These are phyloP conservation scores for Austroboletus olivaceoglutinosus DNA, from an alignment of 1,284 basidiomycete species.

Conservation along the genomic window DNA sequence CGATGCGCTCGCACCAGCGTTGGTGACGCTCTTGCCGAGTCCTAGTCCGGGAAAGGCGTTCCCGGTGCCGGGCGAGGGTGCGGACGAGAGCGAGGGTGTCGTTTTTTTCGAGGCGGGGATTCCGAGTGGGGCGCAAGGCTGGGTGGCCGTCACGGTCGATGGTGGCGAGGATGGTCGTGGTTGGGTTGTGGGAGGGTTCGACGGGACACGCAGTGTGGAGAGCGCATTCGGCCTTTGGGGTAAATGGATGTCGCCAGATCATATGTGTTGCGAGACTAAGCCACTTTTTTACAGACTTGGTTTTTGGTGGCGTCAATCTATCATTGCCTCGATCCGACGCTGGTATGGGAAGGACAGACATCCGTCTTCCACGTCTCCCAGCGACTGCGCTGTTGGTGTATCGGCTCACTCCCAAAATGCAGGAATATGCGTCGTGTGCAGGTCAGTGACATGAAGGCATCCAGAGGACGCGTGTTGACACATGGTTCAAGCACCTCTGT, in stretches of 20 bases:
- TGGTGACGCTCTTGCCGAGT: conserved; percentile 60
- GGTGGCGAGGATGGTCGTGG: conserved; percentile 49
- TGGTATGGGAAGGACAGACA: conserved; percentile 33
- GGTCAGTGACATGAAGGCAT: conserved; percentile 10
- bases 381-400: conserved; percentile 66
- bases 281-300: conserved; percentile 35
- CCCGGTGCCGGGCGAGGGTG: conserved; percentile 62
- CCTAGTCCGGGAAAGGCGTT: conserved; percentile 52
- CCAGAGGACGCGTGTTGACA: conserved; percentile 6
- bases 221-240: conserved; percentile 41
- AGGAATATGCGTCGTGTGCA: conserved; percentile 22
- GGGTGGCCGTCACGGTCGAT: conserved; percentile 55
- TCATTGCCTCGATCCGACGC: conserved; percentile 26
- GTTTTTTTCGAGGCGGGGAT: conserved; percentile 59
- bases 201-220: conserved; percentile 30
- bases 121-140: conserved; percentile 29
- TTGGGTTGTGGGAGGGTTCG: conserved; percentile 64
- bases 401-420: conserved; percentile 37
- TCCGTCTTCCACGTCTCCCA: conserved; percentile 49
- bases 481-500: conserved; percentile 40
- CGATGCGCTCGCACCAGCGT: conserved; percentile 40
- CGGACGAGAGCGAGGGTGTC: conserved; percentile 71
- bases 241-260: conserved; percentile 35
- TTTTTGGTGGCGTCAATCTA: conserved; percentile 36
- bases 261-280: conserved; percentile 1